A percentile compares a stretch with the other conserved stretches of the same genome.
These are phyloP conservation scores for Mortierella sp. DNA, from an alignment of 371 early-diverging fungal species.

Conservation along the genomic window DNA sequence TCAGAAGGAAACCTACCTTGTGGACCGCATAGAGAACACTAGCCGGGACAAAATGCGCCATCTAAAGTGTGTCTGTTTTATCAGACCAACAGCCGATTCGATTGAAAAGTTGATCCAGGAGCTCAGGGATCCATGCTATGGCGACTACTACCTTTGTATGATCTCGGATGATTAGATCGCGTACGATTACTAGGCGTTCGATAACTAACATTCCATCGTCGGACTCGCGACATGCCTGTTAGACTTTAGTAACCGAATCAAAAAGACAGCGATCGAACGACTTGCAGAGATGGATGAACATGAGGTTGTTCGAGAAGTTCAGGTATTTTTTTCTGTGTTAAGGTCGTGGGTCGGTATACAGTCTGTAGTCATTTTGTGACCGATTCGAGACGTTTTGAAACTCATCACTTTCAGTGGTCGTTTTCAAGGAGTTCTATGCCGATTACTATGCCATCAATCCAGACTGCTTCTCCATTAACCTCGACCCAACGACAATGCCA, in stretches of 20 bases:
- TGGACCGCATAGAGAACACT: constrained; percentile 90
- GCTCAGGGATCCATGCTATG: constrained; percentile 89
- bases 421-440: constrained; percentile 85
- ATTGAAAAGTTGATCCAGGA: constrained; percentile 89
- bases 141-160: constrained; percentile 93
- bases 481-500: constrained; percentile 66
- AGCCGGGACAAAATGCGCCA: constrained; percentile 92
- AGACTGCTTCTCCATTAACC: constrained; percentile 84
- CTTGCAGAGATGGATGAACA: constrained; percentile 95
- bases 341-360: too few species aligned
- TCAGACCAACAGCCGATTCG: constrained; percentile 87
- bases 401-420: too few species aligned
- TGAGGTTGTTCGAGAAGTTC: constrained; percentile 94
- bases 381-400: too few species aligned
- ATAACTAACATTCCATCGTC: background rate
- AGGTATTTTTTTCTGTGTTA: constrained; percentile 58
- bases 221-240: background rate
- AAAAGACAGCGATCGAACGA: constrained; percentile 89
- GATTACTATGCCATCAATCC: constrained; percentile 90
- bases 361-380: too few species aligned
- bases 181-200: too few species aligned
- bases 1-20: constrained; percentile 91
- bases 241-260: constrained; percentile 92
- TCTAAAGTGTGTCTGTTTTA: constrained; percentile 92
- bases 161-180: background rate